phyloP scores from a whole-genome alignment of 352 stramenopile species.

The Pythium scleroteichum region DNA sequence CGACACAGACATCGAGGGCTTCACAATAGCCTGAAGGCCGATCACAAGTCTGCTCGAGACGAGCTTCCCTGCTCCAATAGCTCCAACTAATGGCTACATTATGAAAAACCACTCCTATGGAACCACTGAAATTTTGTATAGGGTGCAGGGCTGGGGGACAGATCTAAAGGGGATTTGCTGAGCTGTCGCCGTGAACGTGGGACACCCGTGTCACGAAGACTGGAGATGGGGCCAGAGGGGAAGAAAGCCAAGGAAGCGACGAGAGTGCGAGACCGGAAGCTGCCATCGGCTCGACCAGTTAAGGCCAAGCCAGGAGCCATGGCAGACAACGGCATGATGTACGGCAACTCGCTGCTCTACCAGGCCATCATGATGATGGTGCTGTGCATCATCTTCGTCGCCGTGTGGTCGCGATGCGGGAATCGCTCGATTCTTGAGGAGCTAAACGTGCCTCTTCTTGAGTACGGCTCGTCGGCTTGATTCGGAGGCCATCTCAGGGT shows the following conservation, averaged over 20 bases:
- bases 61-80: too few relatives aligned
- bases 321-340: constrained; percentile 19
- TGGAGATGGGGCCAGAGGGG: constrained; percentile 4
- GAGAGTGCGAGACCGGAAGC: background rate
- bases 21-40: constrained; percentile 24
- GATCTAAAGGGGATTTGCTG: constrained; percentile 1
- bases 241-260: constrained; percentile 1
- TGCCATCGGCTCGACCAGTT: too few relatives aligned
- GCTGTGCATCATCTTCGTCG: constrained; percentile 53
- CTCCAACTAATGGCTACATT: constrained; percentile 5
- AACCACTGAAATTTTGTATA: constrained; percentile 1
- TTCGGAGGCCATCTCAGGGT: too few relatives aligned
- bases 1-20: constrained; percentile 28
- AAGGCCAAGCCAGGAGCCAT: background rate
- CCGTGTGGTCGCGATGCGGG: constrained; percentile 53
- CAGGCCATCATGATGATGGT: constrained; percentile 57
- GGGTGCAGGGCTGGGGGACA: background rate
- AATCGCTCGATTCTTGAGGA: constrained; percentile 42
- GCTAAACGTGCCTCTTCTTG: constrained; percentile 55
- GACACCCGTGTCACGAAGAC: constrained; percentile 2
- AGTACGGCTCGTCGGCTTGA: constrained; percentile 4
- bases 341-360: constrained; percentile 52
- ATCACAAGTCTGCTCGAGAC: too few relatives aligned
- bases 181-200: background rate
- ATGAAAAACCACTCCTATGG: constrained; percentile 1